Conservation (phyloP, 1,284 basidiomycete genomes). For the Cutaneotrichosporon dermatis region DNA sequence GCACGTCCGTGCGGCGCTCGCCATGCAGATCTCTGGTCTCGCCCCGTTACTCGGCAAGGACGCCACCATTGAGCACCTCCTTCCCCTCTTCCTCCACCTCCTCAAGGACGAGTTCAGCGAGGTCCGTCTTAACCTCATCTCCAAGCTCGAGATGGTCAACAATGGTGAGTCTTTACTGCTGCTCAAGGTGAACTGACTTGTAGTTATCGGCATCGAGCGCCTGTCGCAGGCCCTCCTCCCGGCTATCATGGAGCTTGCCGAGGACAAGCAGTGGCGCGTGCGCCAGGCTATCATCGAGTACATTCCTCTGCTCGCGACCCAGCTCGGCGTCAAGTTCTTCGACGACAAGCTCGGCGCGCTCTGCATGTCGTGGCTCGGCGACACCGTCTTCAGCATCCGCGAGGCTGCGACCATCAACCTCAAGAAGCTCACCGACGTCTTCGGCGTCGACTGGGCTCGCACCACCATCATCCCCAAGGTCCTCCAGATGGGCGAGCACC, state of each 20-base stretch:
- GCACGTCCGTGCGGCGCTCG: conserved; percentile 94
- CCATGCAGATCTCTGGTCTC: conserved; percentile 95
- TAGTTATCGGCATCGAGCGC: conserved; percentile 95
- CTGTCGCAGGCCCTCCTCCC: conserved; percentile 93
- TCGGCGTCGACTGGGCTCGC: conserved; percentile 97
- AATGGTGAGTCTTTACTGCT: conserved; percentile 34
- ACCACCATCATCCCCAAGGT: conserved; percentile 95
- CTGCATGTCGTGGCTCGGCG: conserved; percentile 99
- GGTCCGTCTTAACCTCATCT: conserved; percentile 96
- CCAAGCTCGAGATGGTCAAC: conserved; percentile 96
- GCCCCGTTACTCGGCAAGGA: conserved; percentile 93
- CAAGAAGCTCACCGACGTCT: conserved; percentile 96
- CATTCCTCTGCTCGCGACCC: conserved; percentile 90
- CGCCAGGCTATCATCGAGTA: conserved; percentile 99
- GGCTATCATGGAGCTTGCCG: conserved; percentile 95
- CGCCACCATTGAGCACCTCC: conserved; percentile 91
- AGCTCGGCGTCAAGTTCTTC: conserved; percentile 95
- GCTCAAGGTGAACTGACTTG: too few species aligned
- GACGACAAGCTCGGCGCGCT: conserved; percentile 94
- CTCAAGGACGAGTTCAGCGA: conserved; percentile 99
- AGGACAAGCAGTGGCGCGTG: conserved; percentile 99
- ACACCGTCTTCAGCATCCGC: conserved; percentile 96
- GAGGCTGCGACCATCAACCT: conserved; percentile 96
- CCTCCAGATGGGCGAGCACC: conserved; percentile 93
- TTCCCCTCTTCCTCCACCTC: conserved; percentile 92